Evolutionary conservation across 176 grass and related monocot species (phyloP).

Genomic region (Elaeis guineensis): DNA sequence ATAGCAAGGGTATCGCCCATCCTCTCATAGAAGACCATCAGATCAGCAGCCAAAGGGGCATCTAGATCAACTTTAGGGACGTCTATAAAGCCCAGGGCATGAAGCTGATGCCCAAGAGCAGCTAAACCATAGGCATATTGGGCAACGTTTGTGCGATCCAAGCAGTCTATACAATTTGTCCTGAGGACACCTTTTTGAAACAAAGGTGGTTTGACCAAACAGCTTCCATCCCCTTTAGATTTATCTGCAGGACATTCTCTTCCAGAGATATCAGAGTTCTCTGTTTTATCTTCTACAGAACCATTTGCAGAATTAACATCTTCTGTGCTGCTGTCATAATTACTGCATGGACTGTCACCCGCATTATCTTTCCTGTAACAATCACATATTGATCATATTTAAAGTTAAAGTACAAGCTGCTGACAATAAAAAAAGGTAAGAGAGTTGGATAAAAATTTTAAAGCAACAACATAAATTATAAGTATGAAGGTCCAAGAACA

Average conservation of each 20-base stretch:
- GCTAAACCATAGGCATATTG: conserved; percentile 86
- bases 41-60: conserved; percentile 53
- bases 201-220: conserved; percentile 32
- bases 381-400: neutral
- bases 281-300: conserved; percentile 6
- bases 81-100: conserved; percentile 47
- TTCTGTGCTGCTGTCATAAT: conserved; percentile 6
- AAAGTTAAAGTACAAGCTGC: no score
- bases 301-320: conserved; percentile 9
- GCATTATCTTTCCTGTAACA: conserved; percentile 31
- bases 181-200: conserved; percentile 86
- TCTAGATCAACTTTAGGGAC: conserved; percentile 63
- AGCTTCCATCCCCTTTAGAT: neutral
- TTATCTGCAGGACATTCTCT: conserved; percentile 17
- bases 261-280: conserved; percentile 2
- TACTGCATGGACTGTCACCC: conserved; percentile 13
- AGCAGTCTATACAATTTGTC: conserved; percentile 98
- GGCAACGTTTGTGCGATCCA: conserved; percentile 97
- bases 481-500: no score
- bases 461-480: no score
- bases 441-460: no score
- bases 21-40: conserved; percentile 88
- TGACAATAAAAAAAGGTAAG: no score
- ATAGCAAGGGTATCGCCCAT: conserved; percentile 91
- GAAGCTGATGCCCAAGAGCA: conserved; percentile 75